Base-by-base conservation (phyloP, 1,139 yeast species). In the Kodamaea sp. region DNA sequence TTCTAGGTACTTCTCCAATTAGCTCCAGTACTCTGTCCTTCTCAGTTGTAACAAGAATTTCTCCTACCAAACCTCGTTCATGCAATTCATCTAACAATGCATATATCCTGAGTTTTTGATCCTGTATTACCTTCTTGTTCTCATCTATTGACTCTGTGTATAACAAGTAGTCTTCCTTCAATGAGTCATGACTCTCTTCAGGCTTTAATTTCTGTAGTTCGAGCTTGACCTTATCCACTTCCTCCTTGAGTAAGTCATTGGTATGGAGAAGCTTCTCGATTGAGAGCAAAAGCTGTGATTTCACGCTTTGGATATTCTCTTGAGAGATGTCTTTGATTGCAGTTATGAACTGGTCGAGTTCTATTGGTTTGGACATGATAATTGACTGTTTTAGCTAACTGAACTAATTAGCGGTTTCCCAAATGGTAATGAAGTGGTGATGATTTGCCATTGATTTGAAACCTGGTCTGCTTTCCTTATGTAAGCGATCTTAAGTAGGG, bases 281-380 rank as follows among this genome's bases (percentile, higher is more conserved):
- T 0, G 70, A 61, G 20, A 41, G 50, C 5, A 40, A 34, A 26
- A 66, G 44, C 35, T 65, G 67, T 2, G 38, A 34, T 32, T 48
- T 48, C n/a, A 61, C 41, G 2, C 57, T 42, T 7, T 33, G 26
- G 14, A 66, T 28, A 6, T 60, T 55, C 15, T 62, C 67, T 32
- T 63, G 69, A 0, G 67, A 48, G n/a, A 61, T 36, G 11, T 68
- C 75, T 14, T 44, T 47, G 20, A 67, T 48, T 5, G 74, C 72
- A 2, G 24, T 28, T 5, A 29, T 35, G 42, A 69, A 69, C 15
- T 57, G 57, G 6, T 44, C 40, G 12, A 61, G 42, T 15, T 50
- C 43, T n/a, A 65, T 62, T 5, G 67, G 67, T 14, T 43, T 42
- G 8, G 56, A 31, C 37, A 34, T 34, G 25, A 16, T 15, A n/a